These are phyloP conservation scores for Cytospora chrysosperma DNA, from an alignment of 2,329 filamentous ascomycete species.

Conservation along the genomic window DNA sequence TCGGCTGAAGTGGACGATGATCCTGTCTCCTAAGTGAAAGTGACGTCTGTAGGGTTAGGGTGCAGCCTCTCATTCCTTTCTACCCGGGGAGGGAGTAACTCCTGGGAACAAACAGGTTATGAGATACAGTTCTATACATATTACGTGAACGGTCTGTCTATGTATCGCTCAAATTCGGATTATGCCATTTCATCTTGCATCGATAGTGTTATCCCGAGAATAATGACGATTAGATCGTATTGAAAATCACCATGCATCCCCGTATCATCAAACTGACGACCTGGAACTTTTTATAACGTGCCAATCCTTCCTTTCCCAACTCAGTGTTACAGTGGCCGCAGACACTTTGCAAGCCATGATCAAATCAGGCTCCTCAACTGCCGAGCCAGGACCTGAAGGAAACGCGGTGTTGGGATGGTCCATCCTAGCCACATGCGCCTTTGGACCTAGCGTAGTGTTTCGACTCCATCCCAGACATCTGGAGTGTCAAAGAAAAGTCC, in stretches of 20 bases:
- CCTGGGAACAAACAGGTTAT: not conserved
- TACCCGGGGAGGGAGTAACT: too few species aligned
- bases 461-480: not conserved
- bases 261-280: not conserved
- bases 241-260: not conserved
- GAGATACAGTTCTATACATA: too few species aligned
- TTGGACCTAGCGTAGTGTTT: too few species aligned
- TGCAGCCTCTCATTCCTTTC: not conserved
- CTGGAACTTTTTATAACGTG: too few species aligned
- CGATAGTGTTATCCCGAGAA: not conserved
- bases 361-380: not conserved
- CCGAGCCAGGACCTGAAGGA: too few species aligned
- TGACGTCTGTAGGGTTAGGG: constrained; percentile 6
- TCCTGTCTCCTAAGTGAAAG: too few species aligned
- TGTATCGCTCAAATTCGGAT: not conserved
- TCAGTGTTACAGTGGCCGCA: too few species aligned
- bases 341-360: not conserved
- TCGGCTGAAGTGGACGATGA: too few species aligned
- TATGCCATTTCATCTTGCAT: not conserved
- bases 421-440: too few species aligned
- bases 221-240: not conserved
- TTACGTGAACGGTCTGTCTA: too few species aligned
- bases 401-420: too few species aligned
- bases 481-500: not conserved
- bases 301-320: not conserved